phyloP scores from a whole-genome alignment of 495 filamentous ascomycete species.

The Penicillium verhagenii region DNA sequence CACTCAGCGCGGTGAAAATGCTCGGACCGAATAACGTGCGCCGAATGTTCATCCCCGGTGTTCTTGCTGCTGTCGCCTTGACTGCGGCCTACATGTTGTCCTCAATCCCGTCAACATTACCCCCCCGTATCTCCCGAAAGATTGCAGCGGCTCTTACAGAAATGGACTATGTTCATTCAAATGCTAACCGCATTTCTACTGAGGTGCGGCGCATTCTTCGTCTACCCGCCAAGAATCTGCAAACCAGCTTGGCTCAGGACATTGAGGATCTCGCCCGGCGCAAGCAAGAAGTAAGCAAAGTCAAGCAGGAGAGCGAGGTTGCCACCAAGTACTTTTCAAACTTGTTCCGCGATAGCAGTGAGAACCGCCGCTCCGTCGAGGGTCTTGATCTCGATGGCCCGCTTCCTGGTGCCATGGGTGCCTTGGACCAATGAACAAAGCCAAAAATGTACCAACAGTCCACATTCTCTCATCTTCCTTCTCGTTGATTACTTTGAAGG shows the following conservation, averaged over 20 bases:
- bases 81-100: constrained; percentile 75
- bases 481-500: constrained; percentile 1
- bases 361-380: constrained; percentile 71
- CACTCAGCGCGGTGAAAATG: constrained; percentile 72
- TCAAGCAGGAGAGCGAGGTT: constrained; percentile 69
- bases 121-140: constrained; percentile 80
- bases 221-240: constrained; percentile 77
- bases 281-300: constrained; percentile 75
- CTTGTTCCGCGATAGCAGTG: constrained; percentile 70
- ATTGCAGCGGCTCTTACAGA: constrained; percentile 72
- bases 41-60: constrained; percentile 75
- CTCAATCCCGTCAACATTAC: constrained; percentile 84
- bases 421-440: constrained; percentile 20
- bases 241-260: constrained; percentile 72
- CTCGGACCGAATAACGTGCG: constrained; percentile 82
- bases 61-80: constrained; percentile 68
- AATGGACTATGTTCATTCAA: constrained; percentile 90
- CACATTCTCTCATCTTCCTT: neutral
- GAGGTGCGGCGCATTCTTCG: constrained; percentile 86
- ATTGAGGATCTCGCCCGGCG: constrained; percentile 77
- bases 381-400: constrained; percentile 75
- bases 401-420: constrained; percentile 41
- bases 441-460: constrained; percentile 20
- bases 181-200: constrained; percentile 75
- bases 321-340: constrained; percentile 87